These are phyloP conservation scores for Cytospora piceicola DNA, from an alignment of 2,329 filamentous ascomycete species.

Conservation along the genomic window DNA sequence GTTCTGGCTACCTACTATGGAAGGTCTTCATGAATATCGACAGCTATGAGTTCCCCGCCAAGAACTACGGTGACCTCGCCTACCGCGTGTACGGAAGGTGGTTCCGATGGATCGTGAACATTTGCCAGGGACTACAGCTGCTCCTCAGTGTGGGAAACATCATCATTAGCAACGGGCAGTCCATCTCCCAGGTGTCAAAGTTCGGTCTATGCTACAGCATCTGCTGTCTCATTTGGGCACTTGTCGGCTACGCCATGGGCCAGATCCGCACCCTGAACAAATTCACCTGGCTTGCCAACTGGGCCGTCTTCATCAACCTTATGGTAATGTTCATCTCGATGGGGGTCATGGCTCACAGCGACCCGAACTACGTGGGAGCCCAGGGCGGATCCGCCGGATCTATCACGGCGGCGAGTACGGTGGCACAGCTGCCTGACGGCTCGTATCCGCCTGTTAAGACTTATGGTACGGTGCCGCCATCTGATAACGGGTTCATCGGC, in stretches of 20 bases:
- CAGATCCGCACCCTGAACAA: slow-evolving; percentile 58
- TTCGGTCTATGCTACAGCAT: slow-evolving; percentile 54
- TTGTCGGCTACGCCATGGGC: slow-evolving; percentile 53
- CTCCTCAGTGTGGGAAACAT: slow-evolving; percentile 54
- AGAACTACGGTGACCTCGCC: slow-evolving; percentile 51
- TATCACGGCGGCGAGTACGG: slow-evolving; percentile 34
- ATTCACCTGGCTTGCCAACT: slow-evolving; percentile 58
- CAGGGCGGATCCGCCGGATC: slow-evolving; percentile 36
- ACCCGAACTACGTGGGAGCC: slow-evolving; percentile 49
- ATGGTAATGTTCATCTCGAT: slow-evolving; percentile 58
- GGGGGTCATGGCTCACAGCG: slow-evolving; percentile 52
- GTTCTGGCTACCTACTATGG: slow-evolving; percentile 47
- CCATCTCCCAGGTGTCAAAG: slow-evolving; percentile 55
- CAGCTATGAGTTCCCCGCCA: slow-evolving; percentile 48
- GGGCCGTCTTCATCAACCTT: slow-evolving; percentile 58
- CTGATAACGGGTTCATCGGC: slow-evolving; percentile 47
- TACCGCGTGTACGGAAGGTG: slow-evolving; percentile 49
- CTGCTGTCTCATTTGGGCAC: slow-evolving; percentile 52
- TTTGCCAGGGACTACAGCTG: slow-evolving; percentile 50
- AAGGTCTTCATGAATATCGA: slow-evolving; percentile 47
- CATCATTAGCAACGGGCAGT: slow-evolving; percentile 56
- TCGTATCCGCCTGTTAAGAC: slow-evolving; percentile 40
- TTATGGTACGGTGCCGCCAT: slow-evolving; percentile 44
- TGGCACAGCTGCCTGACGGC: slow-evolving; percentile 39
- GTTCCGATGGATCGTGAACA: slow-evolving; percentile 51